A percentile compares a stretch with the other conserved stretches of the same genome.
phyloP scores from a whole-genome alignment of 2,329 filamentous ascomycete genomes.

The Magnaporthales sp. region DNA sequence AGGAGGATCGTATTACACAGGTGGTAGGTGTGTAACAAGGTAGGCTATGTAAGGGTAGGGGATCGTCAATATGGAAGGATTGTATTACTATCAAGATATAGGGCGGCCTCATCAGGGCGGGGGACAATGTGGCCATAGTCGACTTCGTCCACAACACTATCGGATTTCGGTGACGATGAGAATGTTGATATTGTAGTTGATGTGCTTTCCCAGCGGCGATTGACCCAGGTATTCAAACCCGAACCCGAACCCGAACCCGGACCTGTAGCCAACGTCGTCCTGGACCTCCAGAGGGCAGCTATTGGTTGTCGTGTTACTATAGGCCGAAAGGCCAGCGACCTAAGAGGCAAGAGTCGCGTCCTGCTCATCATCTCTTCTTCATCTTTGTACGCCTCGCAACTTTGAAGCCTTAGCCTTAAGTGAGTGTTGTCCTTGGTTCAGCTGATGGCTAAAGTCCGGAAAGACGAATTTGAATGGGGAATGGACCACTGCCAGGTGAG shows the following conservation, averaged over 20 bases:
- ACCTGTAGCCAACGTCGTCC: neutral
- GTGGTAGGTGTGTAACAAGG: no score
- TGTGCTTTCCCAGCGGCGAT: neutral
- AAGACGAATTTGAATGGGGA: neutral
- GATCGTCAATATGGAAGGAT: neutral
- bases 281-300: neutral
- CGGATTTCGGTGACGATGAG: neutral
- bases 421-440: neutral
- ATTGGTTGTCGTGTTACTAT: neutral
- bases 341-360: neutral
- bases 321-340: neutral
- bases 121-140: conserved; percentile 77
- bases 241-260: neutral
- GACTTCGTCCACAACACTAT: conserved; percentile 22
- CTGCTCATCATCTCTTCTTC: neutral
- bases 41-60: neutral
- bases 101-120: conserved; percentile 65
- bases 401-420: neutral
- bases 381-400: neutral
- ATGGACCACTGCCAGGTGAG: neutral
- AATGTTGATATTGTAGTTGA: neutral
- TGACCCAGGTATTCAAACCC: neutral
- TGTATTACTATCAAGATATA: conserved; percentile 79
- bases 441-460: neutral
- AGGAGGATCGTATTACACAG: no score